Base-by-base conservation (phyloP, 225 moss, liverwort and hornwort species). In the Polytrichum formosum region DNA sequence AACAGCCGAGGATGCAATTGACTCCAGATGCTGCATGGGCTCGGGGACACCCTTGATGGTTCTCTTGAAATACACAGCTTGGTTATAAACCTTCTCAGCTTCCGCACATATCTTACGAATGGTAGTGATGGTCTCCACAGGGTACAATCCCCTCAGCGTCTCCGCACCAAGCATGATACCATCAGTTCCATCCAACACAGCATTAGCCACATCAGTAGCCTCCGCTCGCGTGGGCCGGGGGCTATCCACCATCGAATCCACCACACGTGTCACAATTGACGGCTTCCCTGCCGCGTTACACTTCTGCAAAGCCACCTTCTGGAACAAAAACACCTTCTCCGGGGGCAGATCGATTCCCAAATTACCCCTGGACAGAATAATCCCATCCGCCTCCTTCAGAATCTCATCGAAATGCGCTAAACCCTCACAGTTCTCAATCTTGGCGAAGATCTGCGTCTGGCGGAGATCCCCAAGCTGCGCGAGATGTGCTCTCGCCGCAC, bases 61-160 rank as follows among this genome's bases (percentile, higher is more conserved):
- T 73, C 88, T 88, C 75, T 93, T 93, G 60, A 90, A 96, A 75
- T 93, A 96, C 16, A 91, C 84, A 18, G 89, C 74, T 76, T 96
- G 95, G 74, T 96, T 96, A 71, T 83, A 96, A 22, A 96, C 95
- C 85, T 96, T 96, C 76, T 96, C 95, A 10, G 95, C 95, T 90
- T 96, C 95, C 55, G 93, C 95, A 54, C 80, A 83, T 28, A 96
- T 93, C 81, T 72, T 93, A 23, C 91, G 91, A 59, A 96, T 86
- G 21, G 88, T 93, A 64, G 91, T 83, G 29, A 96, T 85, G 56
- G 91, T 93, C 67, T 91, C 87, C 10, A 96, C 91, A 7, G 95
- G 95, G 54, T 96, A 96, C 59, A 87, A 70, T 10, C 95, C 95
- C 62, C 95, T 85, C 21, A 96, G 21, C n/a, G 91, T 96, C 69